phyloP scores from a whole-genome alignment of 1,139 yeast species.

The Lodderomyces jiufengensis region DNA sequence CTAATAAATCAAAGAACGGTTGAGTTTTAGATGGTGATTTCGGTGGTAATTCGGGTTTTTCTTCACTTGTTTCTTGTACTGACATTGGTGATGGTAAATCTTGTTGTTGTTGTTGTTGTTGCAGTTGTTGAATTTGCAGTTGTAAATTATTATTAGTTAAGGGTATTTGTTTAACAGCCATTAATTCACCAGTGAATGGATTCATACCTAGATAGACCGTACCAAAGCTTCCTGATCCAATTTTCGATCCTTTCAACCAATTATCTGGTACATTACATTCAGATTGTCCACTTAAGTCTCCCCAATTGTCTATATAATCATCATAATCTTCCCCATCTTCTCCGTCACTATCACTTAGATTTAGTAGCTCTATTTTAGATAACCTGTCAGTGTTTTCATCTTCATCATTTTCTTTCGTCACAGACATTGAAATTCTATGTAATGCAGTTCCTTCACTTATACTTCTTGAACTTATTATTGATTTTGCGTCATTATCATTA shows the following conservation, averaged over 20 bases:
- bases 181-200: slow-evolving; percentile 86
- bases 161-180: slow-evolving; percentile 95
- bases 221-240: slow-evolving; percentile 95
- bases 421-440: slow-evolving; percentile 25
- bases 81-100: neutral
- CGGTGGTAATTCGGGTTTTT: slow-evolving; percentile 1
- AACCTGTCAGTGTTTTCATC: slow-evolving; percentile 31
- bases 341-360: slow-evolving; percentile 31
- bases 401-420: slow-evolving; percentile 33
- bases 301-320: neutral
- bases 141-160: slow-evolving; percentile 36
- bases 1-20: slow-evolving; percentile 49
- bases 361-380: slow-evolving; percentile 49
- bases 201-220: slow-evolving; percentile 91
- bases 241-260: slow-evolving; percentile 90
- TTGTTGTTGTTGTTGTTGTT: slow-evolving; percentile 19
- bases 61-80: neutral
- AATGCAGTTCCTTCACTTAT: slow-evolving; percentile 12
- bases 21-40: neutral
- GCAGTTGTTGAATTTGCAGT: neutral
- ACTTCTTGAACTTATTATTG: slow-evolving; percentile 14
- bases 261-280: slow-evolving; percentile 54
- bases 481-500: slow-evolving; percentile 14
- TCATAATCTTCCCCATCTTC: slow-evolving; percentile 10
- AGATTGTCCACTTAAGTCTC: slow-evolving; percentile 4